Conservation (phyloP, 2,329 filamentous ascomycete species). For the Teratosphaeria zuluensis region DNA sequence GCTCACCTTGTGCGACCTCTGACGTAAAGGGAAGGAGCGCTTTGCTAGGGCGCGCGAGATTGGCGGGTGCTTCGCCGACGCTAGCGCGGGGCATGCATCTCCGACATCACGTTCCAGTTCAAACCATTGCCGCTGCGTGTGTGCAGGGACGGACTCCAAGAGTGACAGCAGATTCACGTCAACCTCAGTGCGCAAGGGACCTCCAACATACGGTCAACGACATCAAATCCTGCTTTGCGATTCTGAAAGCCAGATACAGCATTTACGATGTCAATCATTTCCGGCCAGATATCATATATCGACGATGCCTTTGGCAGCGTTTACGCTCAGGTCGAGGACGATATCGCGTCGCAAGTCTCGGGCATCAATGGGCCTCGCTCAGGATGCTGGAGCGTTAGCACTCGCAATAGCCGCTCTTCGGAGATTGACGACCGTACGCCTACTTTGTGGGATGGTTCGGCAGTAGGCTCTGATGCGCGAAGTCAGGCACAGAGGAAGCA, state of each 20-base stretch:
- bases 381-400: constrained; percentile 11
- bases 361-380: constrained; percentile 9
- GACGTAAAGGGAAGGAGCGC: background rate
- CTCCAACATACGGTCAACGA: background rate
- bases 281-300: constrained; percentile 7
- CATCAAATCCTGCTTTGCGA: background rate
- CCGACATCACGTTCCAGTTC: background rate
- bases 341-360: background rate
- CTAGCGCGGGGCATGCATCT: background rate
- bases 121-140: background rate
- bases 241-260: background rate
- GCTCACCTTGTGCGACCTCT: background rate
- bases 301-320: constrained; percentile 12
- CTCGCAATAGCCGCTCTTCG: constrained; percentile 7
- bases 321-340: background rate
- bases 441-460: constrained; percentile 9
- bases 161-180: background rate
- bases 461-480: background rate
- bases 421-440: constrained; percentile 20
- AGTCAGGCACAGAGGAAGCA: background rate
- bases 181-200: background rate
- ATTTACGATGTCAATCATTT: background rate
- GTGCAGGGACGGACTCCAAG: too few species aligned
- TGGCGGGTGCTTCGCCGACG: background rate
- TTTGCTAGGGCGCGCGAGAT: background rate